phyloP scores from a whole-genome alignment of 2,329 filamentous ascomycete species.

The Camillea tinctor region DNA sequence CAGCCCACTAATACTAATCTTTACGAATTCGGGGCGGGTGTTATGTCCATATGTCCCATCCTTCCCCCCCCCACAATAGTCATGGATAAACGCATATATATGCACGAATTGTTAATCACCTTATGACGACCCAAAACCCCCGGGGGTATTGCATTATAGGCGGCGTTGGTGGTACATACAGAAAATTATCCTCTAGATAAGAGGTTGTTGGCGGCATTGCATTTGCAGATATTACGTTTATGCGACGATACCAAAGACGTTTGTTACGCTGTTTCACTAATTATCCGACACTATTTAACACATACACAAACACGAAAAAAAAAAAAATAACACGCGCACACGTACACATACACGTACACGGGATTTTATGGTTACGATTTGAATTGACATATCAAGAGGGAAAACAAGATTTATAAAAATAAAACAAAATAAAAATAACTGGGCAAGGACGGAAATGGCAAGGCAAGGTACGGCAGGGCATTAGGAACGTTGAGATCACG shows the following conservation, averaged over 20 bases:
- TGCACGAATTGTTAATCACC: conserved; percentile 27
- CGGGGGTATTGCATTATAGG: conserved; percentile 28
- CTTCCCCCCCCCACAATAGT: conserved; percentile 2
- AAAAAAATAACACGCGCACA: no score
- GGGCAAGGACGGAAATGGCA: not conserved
- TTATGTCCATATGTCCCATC: conserved; percentile 15
- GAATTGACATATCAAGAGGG: not conserved
- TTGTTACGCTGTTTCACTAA: conserved; percentile 25
- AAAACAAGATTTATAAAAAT: not conserved
- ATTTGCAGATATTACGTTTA: conserved; percentile 25
- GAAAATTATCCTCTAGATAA: conserved; percentile 25
- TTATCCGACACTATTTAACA: conserved; percentile 1
- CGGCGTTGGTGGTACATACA: conserved; percentile 32
- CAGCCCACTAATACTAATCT: conserved; percentile 23
- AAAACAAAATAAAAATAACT: not conserved
- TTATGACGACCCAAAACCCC: conserved; percentile 10
- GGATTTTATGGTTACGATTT: not conserved
- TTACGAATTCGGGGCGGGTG: conserved; percentile 11
- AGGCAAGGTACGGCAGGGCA: not conserved
- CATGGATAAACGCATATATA: conserved; percentile 21
- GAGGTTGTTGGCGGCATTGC: conserved; percentile 21
- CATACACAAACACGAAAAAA: not conserved
- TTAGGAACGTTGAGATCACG: not conserved
- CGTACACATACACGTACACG: not conserved
- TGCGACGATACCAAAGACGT: conserved; percentile 31